Conservation (phyloP, 176 grass and related monocot genomes). For the Dendrocalamus sinicus region DNA sequence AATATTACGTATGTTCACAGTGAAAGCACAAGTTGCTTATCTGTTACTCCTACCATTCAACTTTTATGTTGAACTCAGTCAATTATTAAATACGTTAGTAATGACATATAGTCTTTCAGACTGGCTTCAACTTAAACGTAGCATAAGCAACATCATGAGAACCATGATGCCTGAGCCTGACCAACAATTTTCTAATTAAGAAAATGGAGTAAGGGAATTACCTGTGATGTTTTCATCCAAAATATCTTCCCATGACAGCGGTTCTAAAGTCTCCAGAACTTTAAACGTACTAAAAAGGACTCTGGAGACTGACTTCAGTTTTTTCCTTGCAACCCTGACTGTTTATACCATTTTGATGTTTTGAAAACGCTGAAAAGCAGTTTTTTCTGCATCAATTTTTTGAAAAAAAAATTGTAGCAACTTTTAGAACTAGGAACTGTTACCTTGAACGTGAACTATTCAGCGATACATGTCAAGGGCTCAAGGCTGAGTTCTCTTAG, state of each 20-base stretch:
- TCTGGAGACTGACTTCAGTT: not conserved
- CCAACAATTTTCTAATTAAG: conserved; percentile 15
- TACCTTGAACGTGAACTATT: not conserved
- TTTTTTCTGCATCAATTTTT: not conserved
- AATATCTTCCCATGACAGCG: not conserved
- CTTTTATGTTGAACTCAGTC: not conserved
- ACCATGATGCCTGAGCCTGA: not conserved
- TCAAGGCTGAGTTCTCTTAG: conserved; percentile 13
- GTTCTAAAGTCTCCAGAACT: no score
- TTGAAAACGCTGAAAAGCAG: not conserved
- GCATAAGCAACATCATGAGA: not conserved
- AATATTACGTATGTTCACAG: not conserved
- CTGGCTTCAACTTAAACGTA: conserved; percentile 8
- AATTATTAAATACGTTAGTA: not conserved
- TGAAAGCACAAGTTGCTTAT: not conserved
- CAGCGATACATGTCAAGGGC: not conserved
- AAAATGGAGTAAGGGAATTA: not conserved
- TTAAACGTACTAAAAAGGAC: not conserved
- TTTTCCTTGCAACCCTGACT: not conserved
- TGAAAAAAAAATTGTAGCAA: not conserved
- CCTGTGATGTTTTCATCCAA: not conserved
- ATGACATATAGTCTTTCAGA: conserved; percentile 12
- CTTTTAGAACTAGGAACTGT: not conserved
- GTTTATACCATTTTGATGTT: not conserved
- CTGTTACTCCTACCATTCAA: not conserved